Evolutionary conservation across 1,139 yeast species (phyloP).

Genomic region (Suhomyces terraborum): DNA sequence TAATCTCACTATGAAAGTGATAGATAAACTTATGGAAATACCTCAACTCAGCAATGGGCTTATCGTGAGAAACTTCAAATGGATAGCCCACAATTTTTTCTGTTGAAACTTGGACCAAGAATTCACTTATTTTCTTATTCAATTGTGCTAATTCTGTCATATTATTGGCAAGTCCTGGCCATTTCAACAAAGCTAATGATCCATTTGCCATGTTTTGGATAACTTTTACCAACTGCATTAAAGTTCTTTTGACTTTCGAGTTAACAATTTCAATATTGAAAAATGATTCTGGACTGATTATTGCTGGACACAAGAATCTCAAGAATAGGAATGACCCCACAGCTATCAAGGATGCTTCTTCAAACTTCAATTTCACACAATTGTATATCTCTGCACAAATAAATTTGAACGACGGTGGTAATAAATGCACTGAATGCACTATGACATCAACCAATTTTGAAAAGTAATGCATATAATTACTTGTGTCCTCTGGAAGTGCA

Average conservation of each 20-base stretch:
- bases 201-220: slow-evolving; percentile 90
- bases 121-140: slow-evolving; percentile 48
- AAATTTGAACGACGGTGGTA: slow-evolving; percentile 75
- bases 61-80: slow-evolving; percentile 25
- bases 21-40: slow-evolving; percentile 70
- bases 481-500: slow-evolving; percentile 43
- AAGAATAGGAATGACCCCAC: slow-evolving; percentile 88
- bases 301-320: slow-evolving; percentile 86
- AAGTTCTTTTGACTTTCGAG: slow-evolving; percentile 63
- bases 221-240: slow-evolving; percentile 81
- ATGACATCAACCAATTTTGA: slow-evolving; percentile 63
- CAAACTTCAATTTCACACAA: slow-evolving; percentile 65
- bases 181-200: slow-evolving; percentile 56
- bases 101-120: slow-evolving; percentile 34
- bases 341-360: slow-evolving; percentile 68
- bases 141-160: slow-evolving; percentile 46
- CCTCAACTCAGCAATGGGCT: slow-evolving; percentile 50
- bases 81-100: slow-evolving; percentile 27
- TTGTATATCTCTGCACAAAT: slow-evolving; percentile 72
- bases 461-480: slow-evolving; percentile 59
- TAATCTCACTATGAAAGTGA: slow-evolving; percentile 57
- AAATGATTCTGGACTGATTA: slow-evolving; percentile 81
- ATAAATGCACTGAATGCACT: slow-evolving; percentile 51
- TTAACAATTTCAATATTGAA: slow-evolving; percentile 49
- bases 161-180: slow-evolving; percentile 54